Evolutionary conservation across 2,329 filamentous ascomycete species (phyloP), one percentile per base, ranked within the genome.

Genomic region (Aureobasidium sp.): DNA sequence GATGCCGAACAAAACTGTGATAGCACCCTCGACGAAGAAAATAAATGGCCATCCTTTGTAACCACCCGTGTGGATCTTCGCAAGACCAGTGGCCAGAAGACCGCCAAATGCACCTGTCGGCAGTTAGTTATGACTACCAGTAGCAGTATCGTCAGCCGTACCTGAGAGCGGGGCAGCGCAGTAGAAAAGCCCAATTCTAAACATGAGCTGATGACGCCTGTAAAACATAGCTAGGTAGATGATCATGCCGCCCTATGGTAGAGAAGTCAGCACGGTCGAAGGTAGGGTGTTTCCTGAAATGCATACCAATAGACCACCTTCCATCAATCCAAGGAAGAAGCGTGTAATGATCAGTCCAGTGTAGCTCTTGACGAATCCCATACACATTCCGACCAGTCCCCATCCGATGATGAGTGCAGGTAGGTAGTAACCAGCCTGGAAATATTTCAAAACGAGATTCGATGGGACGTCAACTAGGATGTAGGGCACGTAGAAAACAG

Each of bases 1-100:
- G 5, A 80, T 68, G 0, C 82, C 81, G 1, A 84, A 77, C 6
- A 82, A 60, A 3, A 87, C 71, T 9, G 81, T 83, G 0, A 86
- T 84, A 2, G 83, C 70, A 6, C 85, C 85, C 71, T 88, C 84
- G 22, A 74, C 70, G 65, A 72, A 70, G 67, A 71, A 75, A 48
- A 70, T 70, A 64, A 70, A 75, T 0, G 72, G 73, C 76, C 76
- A 78, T 49, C 70, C 70, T 42, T 72, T 67, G 65, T 78, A 78
- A 0, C 69, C 70, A 1, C 69, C 66, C 47, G 70, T 71, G 27
- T 72, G 62, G 20, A 78, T 78, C 61, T 72, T 67, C 0, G 74
- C 75, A 34, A 79, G 67, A 15, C 76, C 76, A 12, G 74, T 75
- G 0, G 77, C 77, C 1, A 78, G 67, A 9, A 79, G 64, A 2